Evolutionary conservation across 139 green algal genomes (phyloP).

Genomic region (Volvox reticuliferus): DNA sequence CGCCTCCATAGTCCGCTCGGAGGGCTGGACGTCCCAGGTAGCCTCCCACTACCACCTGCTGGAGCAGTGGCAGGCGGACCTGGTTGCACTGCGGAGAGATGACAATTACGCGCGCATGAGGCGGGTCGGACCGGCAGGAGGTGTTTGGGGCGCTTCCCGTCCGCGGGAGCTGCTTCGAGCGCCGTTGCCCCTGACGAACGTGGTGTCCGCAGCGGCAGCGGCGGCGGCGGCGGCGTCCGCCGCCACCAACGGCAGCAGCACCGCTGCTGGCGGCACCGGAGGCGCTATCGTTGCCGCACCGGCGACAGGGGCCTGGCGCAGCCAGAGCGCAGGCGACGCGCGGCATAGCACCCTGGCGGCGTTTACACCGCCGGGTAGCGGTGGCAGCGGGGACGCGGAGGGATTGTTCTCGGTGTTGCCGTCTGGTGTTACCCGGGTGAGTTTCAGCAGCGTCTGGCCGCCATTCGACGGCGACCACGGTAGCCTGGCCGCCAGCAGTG

Average conservation of each 20-base stretch:
- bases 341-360: not conserved
- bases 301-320: not conserved
- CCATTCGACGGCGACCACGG: slow-evolving; percentile 23
- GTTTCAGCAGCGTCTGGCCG: slow-evolving; percentile 14
- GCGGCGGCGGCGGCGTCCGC: not conserved
- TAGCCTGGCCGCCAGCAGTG: slow-evolving; percentile 7
- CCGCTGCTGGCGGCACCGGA: not conserved
- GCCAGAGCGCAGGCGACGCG: not conserved
- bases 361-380: not conserved
- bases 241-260: not conserved
- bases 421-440: not conserved
- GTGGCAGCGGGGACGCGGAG: not conserved
- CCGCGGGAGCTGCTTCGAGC: slow-evolving; percentile 42
- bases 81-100: slow-evolving; percentile 41
- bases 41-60: slow-evolving; percentile 16
- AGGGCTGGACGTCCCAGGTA: slow-evolving; percentile 41
- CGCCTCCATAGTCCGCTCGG: not conserved
- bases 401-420: not conserved
- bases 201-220: slow-evolving; percentile 37
- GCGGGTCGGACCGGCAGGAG: slow-evolving; percentile 39
- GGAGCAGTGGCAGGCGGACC: slow-evolving; percentile 30
- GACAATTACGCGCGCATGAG: slow-evolving; percentile 40
- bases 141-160: slow-evolving; percentile 29
- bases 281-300: not conserved
- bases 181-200: slow-evolving; percentile 41